Evolutionary conservation across 306 rosid genomes (phyloP).

Genomic region (Cercis canadensis): DNA sequence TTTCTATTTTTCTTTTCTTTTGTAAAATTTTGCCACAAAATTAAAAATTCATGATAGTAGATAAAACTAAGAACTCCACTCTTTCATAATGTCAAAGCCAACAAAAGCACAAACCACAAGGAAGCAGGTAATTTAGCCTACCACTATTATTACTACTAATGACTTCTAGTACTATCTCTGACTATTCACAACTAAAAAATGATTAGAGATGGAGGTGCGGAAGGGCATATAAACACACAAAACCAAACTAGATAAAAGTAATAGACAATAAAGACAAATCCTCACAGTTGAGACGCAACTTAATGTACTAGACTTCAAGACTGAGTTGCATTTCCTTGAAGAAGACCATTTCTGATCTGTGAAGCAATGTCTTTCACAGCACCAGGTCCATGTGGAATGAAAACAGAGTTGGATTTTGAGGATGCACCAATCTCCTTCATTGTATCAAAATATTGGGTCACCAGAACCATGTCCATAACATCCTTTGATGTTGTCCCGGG

Average conservation of each 20-base stretch:
- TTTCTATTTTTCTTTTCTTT: no score
- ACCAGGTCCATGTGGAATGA: constrained; percentile 97
- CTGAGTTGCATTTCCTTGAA: constrained; percentile 51
- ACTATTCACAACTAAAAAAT: constrained; percentile 6
- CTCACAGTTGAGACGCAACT: background rate
- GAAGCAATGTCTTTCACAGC: constrained; percentile 81
- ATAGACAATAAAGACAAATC: background rate
- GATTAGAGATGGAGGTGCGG: background rate
- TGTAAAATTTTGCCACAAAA: background rate
- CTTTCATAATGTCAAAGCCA: background rate
- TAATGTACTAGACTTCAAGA: constrained; percentile 19
- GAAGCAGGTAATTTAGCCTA: background rate
- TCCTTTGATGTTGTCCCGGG: constrained; percentile 90
- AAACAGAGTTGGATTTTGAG: constrained; percentile 83
- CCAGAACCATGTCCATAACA: constrained; percentile 98
- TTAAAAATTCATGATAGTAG: background rate
- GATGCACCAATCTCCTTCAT: constrained; percentile 95
- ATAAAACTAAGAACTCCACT: background rate
- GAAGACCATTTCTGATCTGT: constrained; percentile 90
- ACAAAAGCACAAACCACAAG: constrained; percentile 7
- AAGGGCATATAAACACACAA: constrained; percentile 11
- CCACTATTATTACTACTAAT: background rate
- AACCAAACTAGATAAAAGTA: background rate
- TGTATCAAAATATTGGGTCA: constrained; percentile 93
- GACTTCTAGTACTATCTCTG: background rate